These are phyloP conservation scores for Ziziphus jujuba DNA, from an alignment of 306 rosid species.

Conservation along the genomic window DNA sequence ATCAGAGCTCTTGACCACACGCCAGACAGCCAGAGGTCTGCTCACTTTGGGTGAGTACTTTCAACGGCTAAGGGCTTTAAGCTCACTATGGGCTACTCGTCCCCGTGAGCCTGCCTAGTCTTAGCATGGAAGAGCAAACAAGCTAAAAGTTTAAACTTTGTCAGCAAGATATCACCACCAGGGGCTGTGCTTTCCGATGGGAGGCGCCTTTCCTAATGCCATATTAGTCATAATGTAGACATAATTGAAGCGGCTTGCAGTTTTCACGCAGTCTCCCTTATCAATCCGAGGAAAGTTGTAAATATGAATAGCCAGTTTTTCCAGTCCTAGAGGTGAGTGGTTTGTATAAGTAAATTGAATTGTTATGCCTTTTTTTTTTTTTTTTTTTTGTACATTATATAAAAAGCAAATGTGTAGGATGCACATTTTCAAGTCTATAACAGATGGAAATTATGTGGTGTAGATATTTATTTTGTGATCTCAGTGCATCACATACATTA, in stretches of 20 bases:
- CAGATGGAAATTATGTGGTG: too few relatives aligned
- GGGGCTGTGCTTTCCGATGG: conserved; percentile 16
- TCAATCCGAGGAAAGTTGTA: conserved; percentile 51
- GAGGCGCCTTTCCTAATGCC: conserved; percentile 20
- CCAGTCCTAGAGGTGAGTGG: conserved; percentile 10
- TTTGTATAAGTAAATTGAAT: neutral
- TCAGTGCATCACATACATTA: too few relatives aligned
- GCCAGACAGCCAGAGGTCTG: conserved; percentile 70
- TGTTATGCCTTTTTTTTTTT: conserved; percentile 17
- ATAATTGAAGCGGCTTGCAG: conserved; percentile 32
- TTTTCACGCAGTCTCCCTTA: conserved; percentile 47
- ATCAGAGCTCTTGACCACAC: conserved; percentile 63
- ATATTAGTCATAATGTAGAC: conserved; percentile 18
- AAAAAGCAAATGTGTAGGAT: too few relatives aligned
- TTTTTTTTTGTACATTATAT: conserved; percentile 34
- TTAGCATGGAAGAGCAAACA: conserved; percentile 18
- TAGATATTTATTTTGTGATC: too few relatives aligned
- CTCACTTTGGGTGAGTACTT: conserved; percentile 82
- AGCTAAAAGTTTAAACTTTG: conserved; percentile 27
- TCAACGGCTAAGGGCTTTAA: conserved; percentile 75
- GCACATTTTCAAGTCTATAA: too few relatives aligned
- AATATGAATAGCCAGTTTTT: conserved; percentile 51
- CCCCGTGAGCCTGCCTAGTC: conserved; percentile 55
- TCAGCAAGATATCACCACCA: conserved; percentile 23
- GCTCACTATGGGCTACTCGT: conserved; percentile 72